Evolutionary conservation across 495 filamentous ascomycete species (phyloP).

Genomic region (Neurospora sp.): DNA sequence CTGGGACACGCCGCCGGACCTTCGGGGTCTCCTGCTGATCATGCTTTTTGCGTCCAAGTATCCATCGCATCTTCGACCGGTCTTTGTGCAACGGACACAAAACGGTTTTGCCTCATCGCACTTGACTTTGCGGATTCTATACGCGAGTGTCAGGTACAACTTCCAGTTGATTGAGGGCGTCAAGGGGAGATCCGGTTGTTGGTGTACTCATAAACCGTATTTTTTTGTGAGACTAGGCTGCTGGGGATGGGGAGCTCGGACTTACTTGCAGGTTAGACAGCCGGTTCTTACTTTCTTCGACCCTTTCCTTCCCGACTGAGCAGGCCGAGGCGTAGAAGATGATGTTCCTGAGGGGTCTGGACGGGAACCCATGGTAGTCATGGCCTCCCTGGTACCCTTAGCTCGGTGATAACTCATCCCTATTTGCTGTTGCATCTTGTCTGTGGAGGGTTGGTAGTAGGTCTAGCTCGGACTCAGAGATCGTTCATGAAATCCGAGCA

Average conservation of each 20-base stretch:
- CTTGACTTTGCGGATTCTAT: conserved; percentile 33
- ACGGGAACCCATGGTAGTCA: background rate
- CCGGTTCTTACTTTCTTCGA: conserved; percentile 27
- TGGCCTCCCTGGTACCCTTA: background rate
- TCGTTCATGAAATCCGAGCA: background rate
- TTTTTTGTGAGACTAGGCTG: background rate
- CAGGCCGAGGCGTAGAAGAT: conserved; percentile 7
- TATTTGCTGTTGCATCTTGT: background rate
- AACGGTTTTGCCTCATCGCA: conserved; percentile 35
- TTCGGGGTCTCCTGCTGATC: conserved; percentile 20
- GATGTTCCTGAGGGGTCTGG: background rate
- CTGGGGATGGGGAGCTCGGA: conserved; percentile 1
- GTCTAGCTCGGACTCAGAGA: background rate
- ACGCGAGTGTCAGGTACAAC: background rate
- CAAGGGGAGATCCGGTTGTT: background rate
- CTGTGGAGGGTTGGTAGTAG: background rate
- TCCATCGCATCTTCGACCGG: conserved; percentile 36
- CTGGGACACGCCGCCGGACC: conserved; percentile 2
- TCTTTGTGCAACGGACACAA: conserved; percentile 35
- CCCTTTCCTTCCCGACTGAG: conserved; percentile 22
- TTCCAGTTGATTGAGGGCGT: background rate
- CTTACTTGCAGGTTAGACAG: conserved; percentile 31
- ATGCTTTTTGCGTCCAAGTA: conserved; percentile 25
- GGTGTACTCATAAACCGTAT: background rate
- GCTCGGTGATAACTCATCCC: background rate